A percentile compares a stretch with the other conserved stretches of the same genome.
phyloP scores from a whole-genome alignment of 768 basidiomycete species.

The Pulveroboletus sp. region DNA sequence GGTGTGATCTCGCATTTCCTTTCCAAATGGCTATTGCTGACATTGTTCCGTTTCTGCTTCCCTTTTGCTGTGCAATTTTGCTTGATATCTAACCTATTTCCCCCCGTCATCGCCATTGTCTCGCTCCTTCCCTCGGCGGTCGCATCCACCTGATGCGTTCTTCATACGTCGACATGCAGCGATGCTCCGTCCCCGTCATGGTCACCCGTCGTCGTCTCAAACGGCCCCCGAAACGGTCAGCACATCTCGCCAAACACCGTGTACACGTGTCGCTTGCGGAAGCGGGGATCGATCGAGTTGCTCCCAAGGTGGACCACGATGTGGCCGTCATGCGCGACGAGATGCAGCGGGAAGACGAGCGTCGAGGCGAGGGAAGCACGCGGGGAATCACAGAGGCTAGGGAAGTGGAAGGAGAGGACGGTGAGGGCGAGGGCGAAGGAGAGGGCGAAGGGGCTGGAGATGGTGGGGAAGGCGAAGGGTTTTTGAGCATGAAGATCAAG shows the following conservation, averaged over 20 bases:
- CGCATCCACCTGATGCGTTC: background rate
- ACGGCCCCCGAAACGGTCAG: slow-evolving; percentile 75
- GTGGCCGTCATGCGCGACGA: slow-evolving; percentile 79
- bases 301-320: slow-evolving; percentile 79
- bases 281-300: slow-evolving; percentile 81
- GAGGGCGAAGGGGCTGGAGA: slow-evolving; percentile 20
- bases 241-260: slow-evolving; percentile 78
- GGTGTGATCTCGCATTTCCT: slow-evolving; percentile 34
- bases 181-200: slow-evolving; percentile 96
- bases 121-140: background rate
- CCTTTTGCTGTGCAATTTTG: background rate
- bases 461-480: slow-evolving; percentile 31
- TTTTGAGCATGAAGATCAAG: slow-evolving; percentile 24
- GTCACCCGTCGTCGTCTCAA: slow-evolving; percentile 89
- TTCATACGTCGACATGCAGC: slow-evolving; percentile 38
- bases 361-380: slow-evolving; percentile 14
- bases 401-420: slow-evolving; percentile 26
- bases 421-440: slow-evolving; percentile 18
- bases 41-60: background rate
- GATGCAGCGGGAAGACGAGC: slow-evolving; percentile 63
- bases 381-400: slow-evolving; percentile 19
- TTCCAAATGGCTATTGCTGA: background rate
- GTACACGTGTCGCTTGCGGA: slow-evolving; percentile 82
- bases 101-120: background rate
- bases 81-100: too few relatives aligned